Conservation (phyloP, 2,329 filamentous ascomycete genomes). For the Fusarium chuoi region DNA sequence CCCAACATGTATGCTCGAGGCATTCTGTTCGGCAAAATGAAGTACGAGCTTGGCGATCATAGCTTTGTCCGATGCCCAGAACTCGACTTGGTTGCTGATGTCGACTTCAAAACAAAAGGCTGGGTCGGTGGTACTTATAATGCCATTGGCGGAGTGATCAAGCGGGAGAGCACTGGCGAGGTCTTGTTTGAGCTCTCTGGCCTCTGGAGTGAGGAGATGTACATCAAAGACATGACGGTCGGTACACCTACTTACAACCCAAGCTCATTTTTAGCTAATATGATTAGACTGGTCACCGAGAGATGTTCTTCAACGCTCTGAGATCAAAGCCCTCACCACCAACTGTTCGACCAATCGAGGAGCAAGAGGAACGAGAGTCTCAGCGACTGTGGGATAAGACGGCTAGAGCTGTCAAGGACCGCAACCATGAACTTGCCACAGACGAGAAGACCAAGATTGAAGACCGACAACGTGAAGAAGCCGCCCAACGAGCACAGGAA, state of each 20-base stretch:
- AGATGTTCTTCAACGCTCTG: slow-evolving; percentile 88
- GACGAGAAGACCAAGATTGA: slow-evolving; percentile 98
- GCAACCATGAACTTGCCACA: slow-evolving; percentile 89
- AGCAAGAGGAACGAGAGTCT: slow-evolving; percentile 91
- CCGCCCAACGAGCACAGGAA: slow-evolving; percentile 79
- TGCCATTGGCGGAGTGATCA: slow-evolving; percentile 91
- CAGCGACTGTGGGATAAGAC: slow-evolving; percentile 88
- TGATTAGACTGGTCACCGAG: slow-evolving; percentile 82
- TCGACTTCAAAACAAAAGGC: slow-evolving; percentile 98
- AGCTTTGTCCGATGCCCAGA: slow-evolving; percentile 93
- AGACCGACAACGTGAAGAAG: slow-evolving; percentile 89
- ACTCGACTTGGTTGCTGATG: slow-evolving; percentile 84
- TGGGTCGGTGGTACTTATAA: slow-evolving; percentile 98
- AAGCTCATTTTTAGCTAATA: neutral
- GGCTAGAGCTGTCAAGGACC: slow-evolving; percentile 81
- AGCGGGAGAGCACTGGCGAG: slow-evolving; percentile 86
- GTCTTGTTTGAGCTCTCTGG: slow-evolving; percentile 91
- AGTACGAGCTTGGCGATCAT: slow-evolving; percentile 97
- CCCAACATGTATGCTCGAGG: slow-evolving; percentile 99
- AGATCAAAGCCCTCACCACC: slow-evolving; percentile 81
- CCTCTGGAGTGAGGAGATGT: slow-evolving; percentile 95
- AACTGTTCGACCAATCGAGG: slow-evolving; percentile 77
- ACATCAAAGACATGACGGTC: slow-evolving; percentile 83
- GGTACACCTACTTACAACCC: slow-evolving; percentile 41
- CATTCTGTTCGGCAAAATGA: slow-evolving; percentile 99